Percentiles rank a stretch among this genome's conserved stretches.
These are phyloP conservation scores for Schizothecium vesticola DNA, from an alignment of 495 filamentous ascomycete genomes.

Conservation along the genomic window DNA sequence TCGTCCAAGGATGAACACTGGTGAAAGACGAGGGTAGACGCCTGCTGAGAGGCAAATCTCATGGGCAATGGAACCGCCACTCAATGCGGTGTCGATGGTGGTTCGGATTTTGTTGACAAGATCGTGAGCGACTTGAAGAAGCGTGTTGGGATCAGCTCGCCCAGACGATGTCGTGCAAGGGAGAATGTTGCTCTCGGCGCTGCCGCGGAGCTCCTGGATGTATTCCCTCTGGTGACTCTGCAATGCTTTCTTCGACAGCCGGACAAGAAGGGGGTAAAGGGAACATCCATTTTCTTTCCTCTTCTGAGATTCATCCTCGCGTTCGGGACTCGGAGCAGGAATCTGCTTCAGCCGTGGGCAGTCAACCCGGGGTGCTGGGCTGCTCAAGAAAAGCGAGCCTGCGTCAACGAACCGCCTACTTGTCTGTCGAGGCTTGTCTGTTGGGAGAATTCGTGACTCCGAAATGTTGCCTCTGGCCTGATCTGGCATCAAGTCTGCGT, in stretches of 20 bases:
- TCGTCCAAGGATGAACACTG: not conserved
- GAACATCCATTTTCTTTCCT: not conserved
- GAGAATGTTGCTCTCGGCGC: not conserved
- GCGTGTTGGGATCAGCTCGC: not conserved
- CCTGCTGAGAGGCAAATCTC: not conserved
- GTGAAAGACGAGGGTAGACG: not conserved
- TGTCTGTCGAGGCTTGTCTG: not conserved
- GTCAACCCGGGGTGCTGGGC: not conserved
- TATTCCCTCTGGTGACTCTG: constrained; percentile 1
- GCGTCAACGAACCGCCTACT: not conserved
- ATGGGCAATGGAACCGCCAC: not conserved
- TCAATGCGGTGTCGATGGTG: not conserved
- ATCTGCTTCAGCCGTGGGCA: not conserved
- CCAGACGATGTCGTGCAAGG: not conserved
- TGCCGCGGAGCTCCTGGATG: constrained; percentile 3
- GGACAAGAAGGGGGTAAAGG: not conserved
- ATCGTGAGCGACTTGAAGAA: not conserved
- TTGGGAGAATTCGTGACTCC: not conserved
- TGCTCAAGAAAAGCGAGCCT: not conserved
- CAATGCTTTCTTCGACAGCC: not conserved
- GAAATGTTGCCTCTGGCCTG: not conserved
- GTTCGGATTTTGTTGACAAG: not conserved
- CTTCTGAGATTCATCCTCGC: not conserved
- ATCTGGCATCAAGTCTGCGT: not conserved
- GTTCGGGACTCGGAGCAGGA: not conserved